These are phyloP conservation scores for Panellus pusillus DNA, from an alignment of 768 basidiomycete genomes.

Conservation along the genomic window DNA sequence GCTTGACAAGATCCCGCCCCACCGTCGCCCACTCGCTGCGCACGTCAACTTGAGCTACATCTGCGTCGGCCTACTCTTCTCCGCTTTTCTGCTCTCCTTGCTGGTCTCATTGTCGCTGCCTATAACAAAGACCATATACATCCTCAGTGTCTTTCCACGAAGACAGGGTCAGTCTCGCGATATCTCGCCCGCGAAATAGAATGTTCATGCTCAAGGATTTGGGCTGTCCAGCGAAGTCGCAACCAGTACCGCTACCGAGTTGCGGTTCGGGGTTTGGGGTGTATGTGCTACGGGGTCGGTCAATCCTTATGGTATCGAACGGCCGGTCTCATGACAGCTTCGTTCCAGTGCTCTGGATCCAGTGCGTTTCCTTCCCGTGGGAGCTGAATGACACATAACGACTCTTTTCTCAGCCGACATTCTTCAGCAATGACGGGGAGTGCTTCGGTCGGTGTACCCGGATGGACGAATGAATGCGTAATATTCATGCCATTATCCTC, in stretches of 20 bases:
- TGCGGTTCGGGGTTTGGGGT: constrained; percentile 84
- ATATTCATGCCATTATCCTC: too few relatives aligned
- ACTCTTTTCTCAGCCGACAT: constrained; percentile 32
- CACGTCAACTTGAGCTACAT: constrained; percentile 49
- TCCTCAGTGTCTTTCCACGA: constrained; percentile 48
- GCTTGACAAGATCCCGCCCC: constrained; percentile 12
- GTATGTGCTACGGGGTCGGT: constrained; percentile 62
- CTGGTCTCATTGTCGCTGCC: constrained; percentile 75
- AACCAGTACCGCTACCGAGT: constrained; percentile 55
- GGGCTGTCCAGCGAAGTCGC: constrained; percentile 26
- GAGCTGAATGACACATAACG: not conserved
- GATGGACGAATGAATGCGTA: too few relatives aligned
- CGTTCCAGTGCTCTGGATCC: constrained; percentile 8
- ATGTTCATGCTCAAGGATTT: not conserved
- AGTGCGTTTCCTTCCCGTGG: not conserved
- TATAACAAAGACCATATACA: constrained; percentile 69
- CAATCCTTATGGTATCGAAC: constrained; percentile 5
- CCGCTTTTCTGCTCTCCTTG: constrained; percentile 70
- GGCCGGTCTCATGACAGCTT: not conserved
- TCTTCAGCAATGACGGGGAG: constrained; percentile 32
- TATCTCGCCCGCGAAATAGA: not conserved
- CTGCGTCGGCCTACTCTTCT: constrained; percentile 51
- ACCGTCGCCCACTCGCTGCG: constrained; percentile 41
- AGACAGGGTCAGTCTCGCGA: constrained; percentile 13
- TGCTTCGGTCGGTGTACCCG: too few relatives aligned